phyloP scores from a whole-genome alignment of 306 rosid genomes.

The Acacia melanoxylon region DNA sequence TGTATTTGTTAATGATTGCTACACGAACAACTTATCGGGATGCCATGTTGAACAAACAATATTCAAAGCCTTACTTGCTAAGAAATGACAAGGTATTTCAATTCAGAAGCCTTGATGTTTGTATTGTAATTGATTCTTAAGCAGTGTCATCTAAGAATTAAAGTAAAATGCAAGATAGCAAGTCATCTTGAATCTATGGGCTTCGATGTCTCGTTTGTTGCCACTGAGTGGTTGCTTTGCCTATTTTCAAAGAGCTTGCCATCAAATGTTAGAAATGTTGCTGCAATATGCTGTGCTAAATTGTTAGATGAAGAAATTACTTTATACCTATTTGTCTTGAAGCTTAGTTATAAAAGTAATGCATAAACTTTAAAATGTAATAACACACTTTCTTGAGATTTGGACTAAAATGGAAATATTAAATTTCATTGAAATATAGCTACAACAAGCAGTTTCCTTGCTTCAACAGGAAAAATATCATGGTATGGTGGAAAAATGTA shows the following conservation, averaged over 20 bases:
- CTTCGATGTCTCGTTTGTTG: constrained; percentile 95
- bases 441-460: background rate
- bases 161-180: no score
- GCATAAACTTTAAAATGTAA: background rate
- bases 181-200: no score
- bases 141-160: no score
- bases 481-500: no score
- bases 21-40: no score
- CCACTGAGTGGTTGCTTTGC: constrained; percentile 98
- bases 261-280: constrained; percentile 66
- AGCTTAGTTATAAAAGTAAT: background rate
- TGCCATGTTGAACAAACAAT: no score
- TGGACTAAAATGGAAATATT: background rate
- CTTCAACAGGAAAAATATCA: background rate
- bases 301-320: background rate
- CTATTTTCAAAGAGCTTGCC: constrained; percentile 94
- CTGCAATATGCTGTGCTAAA: constrained; percentile 11
- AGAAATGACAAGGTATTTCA: no score
- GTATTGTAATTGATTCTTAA: no score
- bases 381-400: background rate
- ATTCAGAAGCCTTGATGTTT: no score
- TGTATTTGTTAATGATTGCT: no score
- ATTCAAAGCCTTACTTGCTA: no score
- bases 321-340: background rate
- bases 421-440: background rate